Base-by-base conservation (phyloP, 768 basidiomycete species). In the Mycena rosella region DNA sequence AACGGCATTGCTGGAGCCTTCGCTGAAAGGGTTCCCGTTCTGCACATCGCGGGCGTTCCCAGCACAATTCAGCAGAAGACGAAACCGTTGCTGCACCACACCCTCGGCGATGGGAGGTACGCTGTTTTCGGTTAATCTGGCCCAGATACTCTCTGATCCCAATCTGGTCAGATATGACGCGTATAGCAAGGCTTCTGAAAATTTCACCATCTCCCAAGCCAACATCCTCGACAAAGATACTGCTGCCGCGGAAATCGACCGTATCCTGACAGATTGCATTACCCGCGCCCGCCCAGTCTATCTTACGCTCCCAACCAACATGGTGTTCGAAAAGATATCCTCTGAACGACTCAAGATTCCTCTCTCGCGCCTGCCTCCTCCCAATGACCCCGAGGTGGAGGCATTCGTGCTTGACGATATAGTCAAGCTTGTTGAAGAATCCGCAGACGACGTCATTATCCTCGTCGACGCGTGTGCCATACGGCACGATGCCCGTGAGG, bases 31-130 rank as follows among this genome's bases (percentile, higher is more conserved):
- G 90, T 98, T 5, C 96, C 96, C 11, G 86, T 97, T 2, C 82
- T 98, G 15, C 96, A 97, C 73, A 86, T 98, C 57, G 96, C 91
- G 32, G 96, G 96, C 47, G 88, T 88, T 0, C 95, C 96, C 1
- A 91, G 87, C 72, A 94, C 91, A 5, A 72, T 79, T 15, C 89
- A 96, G 71, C 91, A 95, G 73, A 89, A 88, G 77, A 79, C 80
- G 27, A 88, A 87, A 56, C 91, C 93, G 5, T 81, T 96, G 77
- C 84, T 97, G 30, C 96, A 96, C 74, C 96, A 96, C 73, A 96
- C 95, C 0, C 86, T 96, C 14, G 95, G 95, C 45, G 92, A 96
- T 72, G 94, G 91, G 67, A 85, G 89, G 90, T 89, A 71, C 32
- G 72, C 60, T 18, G 14, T 40, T 18, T 40, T 40, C 38, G 17